Evolutionary conservation across 305 asterid genomes (phyloP), one percentile per base, ranked within the genome.

Genomic region (Withania somnifera): DNA sequence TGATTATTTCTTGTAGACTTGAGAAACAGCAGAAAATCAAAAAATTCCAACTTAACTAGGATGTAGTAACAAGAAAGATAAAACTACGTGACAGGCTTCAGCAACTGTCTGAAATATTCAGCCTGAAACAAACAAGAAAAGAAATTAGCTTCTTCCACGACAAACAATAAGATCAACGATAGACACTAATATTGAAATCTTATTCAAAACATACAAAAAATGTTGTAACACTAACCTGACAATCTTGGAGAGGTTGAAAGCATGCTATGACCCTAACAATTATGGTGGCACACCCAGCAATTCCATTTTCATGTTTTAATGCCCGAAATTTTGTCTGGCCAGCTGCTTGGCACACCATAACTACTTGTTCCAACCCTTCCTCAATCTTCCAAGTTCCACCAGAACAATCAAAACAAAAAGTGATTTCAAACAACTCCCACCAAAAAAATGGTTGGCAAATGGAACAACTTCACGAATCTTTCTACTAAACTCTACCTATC

Each of bases 321-420:
- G 91, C 97, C 87, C 98, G 95, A 89, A 95, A 95, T 95, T 89
- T 91, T 89, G 99, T 95, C 89, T 95, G 97, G 81, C 97, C 83
- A 79, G 99, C 98, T 89, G 98, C 98, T 92, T 94, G 98, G 92
- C 98, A 81, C 86, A 95, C 99, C 99, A 95, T 95, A 93, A 95
- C 98, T 95, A 93, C 97, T 88, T 84, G 47, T 82, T 83, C 91
- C 92, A 75, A 75, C 38, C 80, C 80, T 52, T 50, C 11, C 61
- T 86, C 89, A 84, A 69, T 71, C 66, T 84, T 79, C 83, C 47
- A 69, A 66, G 61, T 84, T 79, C 83, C 47, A 61, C 75, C 64
- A 71, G 79, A 58, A 58, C 66, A 77, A 47, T 61, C 82, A 34
- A n/a, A 38, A 68, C 20, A 11, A 68, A 53, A 24, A 82, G 83